phyloP scores from a whole-genome alignment of 768 basidiomycete species.

The Gymnopilus dilepis region DNA sequence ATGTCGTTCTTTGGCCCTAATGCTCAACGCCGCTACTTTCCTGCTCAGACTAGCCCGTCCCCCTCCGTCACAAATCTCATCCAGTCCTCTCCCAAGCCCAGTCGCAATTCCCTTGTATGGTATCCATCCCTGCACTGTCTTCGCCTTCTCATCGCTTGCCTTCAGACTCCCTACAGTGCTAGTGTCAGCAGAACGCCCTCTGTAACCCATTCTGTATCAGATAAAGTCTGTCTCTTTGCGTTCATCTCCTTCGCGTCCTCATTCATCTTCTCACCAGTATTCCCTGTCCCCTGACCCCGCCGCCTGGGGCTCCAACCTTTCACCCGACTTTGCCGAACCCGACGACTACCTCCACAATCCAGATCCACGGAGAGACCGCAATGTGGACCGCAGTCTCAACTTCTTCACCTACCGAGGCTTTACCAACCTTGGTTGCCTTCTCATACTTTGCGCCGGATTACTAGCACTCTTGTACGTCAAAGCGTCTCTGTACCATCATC shows the following conservation, averaged over 20 bases:
- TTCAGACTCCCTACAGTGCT: constrained; percentile 20
- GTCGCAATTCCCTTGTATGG: constrained; percentile 49
- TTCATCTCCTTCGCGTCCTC: not conserved
- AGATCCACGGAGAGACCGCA: constrained; percentile 66
- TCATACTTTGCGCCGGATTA: constrained; percentile 57
- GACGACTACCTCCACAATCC: constrained; percentile 81
- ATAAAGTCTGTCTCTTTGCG: constrained; percentile 48
- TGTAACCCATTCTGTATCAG: constrained; percentile 50
- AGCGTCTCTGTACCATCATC: constrained; percentile 7
- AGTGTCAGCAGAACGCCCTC: constrained; percentile 18
- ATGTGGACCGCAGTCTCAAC: constrained; percentile 48
- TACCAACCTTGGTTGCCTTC: constrained; percentile 72
- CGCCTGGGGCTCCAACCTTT: constrained; percentile 73
- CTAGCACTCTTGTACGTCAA: constrained; percentile 62
- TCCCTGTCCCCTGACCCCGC: constrained; percentile 76
- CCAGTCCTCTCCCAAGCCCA: constrained; percentile 34
- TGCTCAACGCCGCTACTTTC: constrained; percentile 47
- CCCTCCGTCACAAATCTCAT: constrained; percentile 61
- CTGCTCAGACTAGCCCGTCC: constrained; percentile 40
- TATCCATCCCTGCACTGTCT: not conserved
- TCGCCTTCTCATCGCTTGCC: not conserved
- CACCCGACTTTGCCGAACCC: constrained; percentile 57
- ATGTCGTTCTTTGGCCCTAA: constrained; percentile 42
- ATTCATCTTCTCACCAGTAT: constrained; percentile 48
- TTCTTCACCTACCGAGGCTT: constrained; percentile 74